Percentiles rank a stretch among this genome's conserved stretches.
Evolutionary conservation across 2,329 filamentous ascomycete species (phyloP).

Genomic region (Botryotinia calthae): DNA sequence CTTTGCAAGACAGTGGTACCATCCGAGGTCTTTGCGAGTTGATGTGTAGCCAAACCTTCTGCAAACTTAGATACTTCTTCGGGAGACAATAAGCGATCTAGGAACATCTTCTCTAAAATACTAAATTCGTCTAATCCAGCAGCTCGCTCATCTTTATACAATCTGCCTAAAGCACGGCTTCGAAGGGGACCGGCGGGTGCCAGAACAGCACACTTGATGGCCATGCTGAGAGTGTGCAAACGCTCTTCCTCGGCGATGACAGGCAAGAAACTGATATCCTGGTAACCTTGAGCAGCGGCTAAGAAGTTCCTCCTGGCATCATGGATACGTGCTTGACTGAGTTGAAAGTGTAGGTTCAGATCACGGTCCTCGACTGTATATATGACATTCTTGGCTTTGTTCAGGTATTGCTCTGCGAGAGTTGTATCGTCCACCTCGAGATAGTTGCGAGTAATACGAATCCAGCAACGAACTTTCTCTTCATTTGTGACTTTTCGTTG

Average conservation of each 20-base stretch:
- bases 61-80: slow-evolving; percentile 87
- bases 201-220: slow-evolving; percentile 88
- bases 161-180: slow-evolving; percentile 71
- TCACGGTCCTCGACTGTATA: slow-evolving; percentile 72
- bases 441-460: slow-evolving; percentile 91
- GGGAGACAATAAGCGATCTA: slow-evolving; percentile 77
- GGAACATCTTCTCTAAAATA: slow-evolving; percentile 96
- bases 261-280: slow-evolving; percentile 75
- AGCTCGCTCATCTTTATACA: slow-evolving; percentile 92
- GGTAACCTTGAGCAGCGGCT: slow-evolving; percentile 82
- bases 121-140: slow-evolving; percentile 72
- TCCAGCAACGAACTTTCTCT: slow-evolving; percentile 82
- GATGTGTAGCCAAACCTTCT: slow-evolving; percentile 75
- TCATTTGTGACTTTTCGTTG: slow-evolving; percentile 80
- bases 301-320: slow-evolving; percentile 89
- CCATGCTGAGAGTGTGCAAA: slow-evolving; percentile 77
- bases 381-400: slow-evolving; percentile 93
- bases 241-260: slow-evolving; percentile 85
- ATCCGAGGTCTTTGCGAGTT: slow-evolving; percentile 85
- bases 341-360: slow-evolving; percentile 78
- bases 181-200: slow-evolving; percentile 86
- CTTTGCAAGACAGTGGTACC: slow-evolving; percentile 90
- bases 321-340: slow-evolving; percentile 88
- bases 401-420: slow-evolving; percentile 80
- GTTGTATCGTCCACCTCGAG: slow-evolving; percentile 91